Evolutionary conservation across 768 basidiomycete genomes (phyloP).

Genomic region (Macrolepiota albuminosa): DNA sequence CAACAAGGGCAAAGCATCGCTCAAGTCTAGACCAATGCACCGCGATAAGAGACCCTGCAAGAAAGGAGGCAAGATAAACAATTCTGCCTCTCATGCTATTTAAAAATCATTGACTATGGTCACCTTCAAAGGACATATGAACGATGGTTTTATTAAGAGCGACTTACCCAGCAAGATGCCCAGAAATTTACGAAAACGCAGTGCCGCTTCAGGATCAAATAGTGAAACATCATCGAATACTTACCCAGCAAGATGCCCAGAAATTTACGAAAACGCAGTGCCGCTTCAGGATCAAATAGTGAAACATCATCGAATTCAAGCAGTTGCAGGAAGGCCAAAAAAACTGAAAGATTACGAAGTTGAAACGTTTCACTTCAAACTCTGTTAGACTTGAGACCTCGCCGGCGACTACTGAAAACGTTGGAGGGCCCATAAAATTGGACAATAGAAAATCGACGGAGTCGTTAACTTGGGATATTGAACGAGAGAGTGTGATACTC

Average conservation of each 20-base stretch:
- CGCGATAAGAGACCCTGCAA: slow-evolving; percentile 13
- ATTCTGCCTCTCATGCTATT: background rate
- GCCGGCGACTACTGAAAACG: background rate
- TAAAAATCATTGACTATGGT: background rate
- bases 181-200: background rate
- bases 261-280: background rate
- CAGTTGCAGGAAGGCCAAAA: background rate
- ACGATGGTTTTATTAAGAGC: slow-evolving; percentile 1
- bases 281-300: background rate
- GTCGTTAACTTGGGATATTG: slow-evolving; percentile 58
- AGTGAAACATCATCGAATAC: background rate
- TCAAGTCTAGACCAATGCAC: slow-evolving; percentile 23
- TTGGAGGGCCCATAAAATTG: background rate
- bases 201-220: background rate
- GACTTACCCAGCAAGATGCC: slow-evolving; percentile 7
- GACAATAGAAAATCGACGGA: slow-evolving; percentile 7
- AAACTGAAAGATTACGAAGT: background rate
- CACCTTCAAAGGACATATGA: background rate
- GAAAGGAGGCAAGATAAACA: slow-evolving; percentile 22
- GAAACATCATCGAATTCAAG: background rate
- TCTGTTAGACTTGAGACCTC: background rate
- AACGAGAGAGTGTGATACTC: slow-evolving; percentile 28
- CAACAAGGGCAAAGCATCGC: slow-evolving; percentile 60
- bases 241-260: no score
- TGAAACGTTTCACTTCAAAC: background rate